Evolutionary conservation across 169 alveolate genomes (phyloP), one percentile per base, ranked within the genome.

Genomic region (Eimeria necatrix): DNA sequence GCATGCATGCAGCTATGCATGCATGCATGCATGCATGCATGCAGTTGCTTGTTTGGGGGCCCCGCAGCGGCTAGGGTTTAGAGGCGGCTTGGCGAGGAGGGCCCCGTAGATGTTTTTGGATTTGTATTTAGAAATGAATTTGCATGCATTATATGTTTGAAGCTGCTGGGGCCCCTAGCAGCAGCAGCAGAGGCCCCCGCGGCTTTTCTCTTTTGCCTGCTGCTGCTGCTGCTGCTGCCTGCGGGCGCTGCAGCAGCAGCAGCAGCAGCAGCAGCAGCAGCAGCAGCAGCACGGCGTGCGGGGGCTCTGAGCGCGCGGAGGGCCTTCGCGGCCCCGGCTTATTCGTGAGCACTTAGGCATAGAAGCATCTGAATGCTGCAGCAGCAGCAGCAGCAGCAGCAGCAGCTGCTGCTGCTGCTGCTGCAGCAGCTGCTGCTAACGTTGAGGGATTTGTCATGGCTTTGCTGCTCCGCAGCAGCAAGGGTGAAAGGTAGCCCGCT

Each of bases 21-120:
- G 78, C 78, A 68, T 68, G 78, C 78, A 68, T 68, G 78, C 78
- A 68, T 68, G 78, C 78, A 68, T 68, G 78, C 78, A 68, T 68
- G 78, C 78, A n/a, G 46, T 16, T 68, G 20, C n/a, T n/a, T n/a
- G n/a, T n/a, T n/a, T n/a, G n/a, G n/a, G n/a, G n/a, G n/a, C n/a
- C n/a, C n/a, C n/a, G n/a, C n/a, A n/a, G n/a, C n/a, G n/a, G n/a
- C n/a, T n/a, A n/a, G n/a, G n/a, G n/a, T n/a, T n/a, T n/a, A n/a
- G n/a, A n/a, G n/a, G n/a, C n/a, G n/a, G n/a, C n/a, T n/a, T n/a
- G n/a, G n/a, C n/a, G n/a, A n/a, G n/a, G n/a, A n/a, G n/a, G n/a
- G n/a, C n/a, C n/a, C n/a, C n/a, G n/a, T n/a, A n/a, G n/a, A n/a
- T n/a, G n/a, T n/a, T n/a, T n/a, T n/a, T n/a, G n/a, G n/a, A n/a